Base-by-base conservation (phyloP, 345 rosid genomes). In the Garcia nutans region DNA sequence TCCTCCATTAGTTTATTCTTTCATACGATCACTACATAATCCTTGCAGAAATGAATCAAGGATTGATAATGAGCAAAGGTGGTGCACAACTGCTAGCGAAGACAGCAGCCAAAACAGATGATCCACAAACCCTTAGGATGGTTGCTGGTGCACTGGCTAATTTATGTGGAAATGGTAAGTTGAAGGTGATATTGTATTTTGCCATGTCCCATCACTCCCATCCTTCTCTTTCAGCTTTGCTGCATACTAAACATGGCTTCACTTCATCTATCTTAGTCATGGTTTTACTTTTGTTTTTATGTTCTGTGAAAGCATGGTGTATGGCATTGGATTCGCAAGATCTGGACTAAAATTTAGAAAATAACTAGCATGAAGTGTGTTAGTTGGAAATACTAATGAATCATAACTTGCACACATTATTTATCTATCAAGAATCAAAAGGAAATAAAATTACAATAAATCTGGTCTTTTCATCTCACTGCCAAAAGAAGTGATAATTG, bases 141-240 rank as follows among this genome's bases (percentile, higher is more conserved):
- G 96, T 92, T 74, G 97, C 97, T 57, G 99, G 99, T 80, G 97
- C 94, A 65, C 88, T 92, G 60, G 97, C 97, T 68, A 95, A 91
- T 81, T 82, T 95, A 77, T 95, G 97, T 20, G 97, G 97, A 76
- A 95, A 95, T 77, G 99, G 99, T 95, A 77, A 78, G 91, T 73
- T 54, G 55, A 56, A 80, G 54, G 57, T 75, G 60, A 10, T 70
- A n/a, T 24, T 37, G 41, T 60, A 26, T 16, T 22, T 66, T 42
- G 17, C 15, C 13, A 41, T 65, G 58, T 72, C 28, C 24, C 67
- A 64, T 63, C 11, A 55, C 37, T 5, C n/a, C 24, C 67, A 64
- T 63, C 20, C 62, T 49, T 5, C n/a, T 58, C 23, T 23, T 47
- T 47, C 37, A 42, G 15, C 44, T 45, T 42, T 72, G 33, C 15